Conservation (phyloP, 176 grass and related monocot genomes). For the Cenchrus americanus region DNA sequence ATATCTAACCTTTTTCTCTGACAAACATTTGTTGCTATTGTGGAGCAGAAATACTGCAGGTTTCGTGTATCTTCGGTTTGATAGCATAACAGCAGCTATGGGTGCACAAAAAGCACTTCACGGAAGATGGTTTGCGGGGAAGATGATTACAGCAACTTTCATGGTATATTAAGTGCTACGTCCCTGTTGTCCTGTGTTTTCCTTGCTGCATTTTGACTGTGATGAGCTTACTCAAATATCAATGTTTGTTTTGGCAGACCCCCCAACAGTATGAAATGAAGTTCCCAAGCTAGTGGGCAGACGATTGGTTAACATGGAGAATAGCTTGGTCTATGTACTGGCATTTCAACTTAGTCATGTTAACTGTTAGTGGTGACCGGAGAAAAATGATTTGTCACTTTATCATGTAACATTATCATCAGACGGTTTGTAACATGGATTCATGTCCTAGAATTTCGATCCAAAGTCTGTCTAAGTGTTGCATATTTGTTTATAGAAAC, state of each 20-base stretch:
- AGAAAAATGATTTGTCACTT: not conserved
- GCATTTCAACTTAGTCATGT: not conserved
- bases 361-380: not conserved
- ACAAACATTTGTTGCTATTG: not conserved
- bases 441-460: not conserved
- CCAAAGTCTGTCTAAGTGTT: not conserved
- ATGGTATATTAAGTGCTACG: conserved; percentile 64
- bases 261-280: conserved; percentile 74
- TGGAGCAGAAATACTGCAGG: conserved; percentile 71
- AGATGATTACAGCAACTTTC: conserved; percentile 94
- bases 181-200: not conserved
- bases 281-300: conserved; percentile 54
- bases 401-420: conserved; percentile 30
- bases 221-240: not conserved
- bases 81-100: conserved; percentile 68
- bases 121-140: conserved; percentile 98
- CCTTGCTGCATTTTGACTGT: not conserved
- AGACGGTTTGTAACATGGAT: not conserved
- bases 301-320: not conserved
- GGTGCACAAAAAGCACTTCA: conserved; percentile 84
- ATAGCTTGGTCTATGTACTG: not conserved
- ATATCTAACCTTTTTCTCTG: not conserved
- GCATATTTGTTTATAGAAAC: not conserved
- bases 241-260: conserved; percentile 60
- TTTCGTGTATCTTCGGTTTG: conserved; percentile 86